phyloP scores from a whole-genome alignment of 805 yeast species.

The Huiozyma naganishii region DNA sequence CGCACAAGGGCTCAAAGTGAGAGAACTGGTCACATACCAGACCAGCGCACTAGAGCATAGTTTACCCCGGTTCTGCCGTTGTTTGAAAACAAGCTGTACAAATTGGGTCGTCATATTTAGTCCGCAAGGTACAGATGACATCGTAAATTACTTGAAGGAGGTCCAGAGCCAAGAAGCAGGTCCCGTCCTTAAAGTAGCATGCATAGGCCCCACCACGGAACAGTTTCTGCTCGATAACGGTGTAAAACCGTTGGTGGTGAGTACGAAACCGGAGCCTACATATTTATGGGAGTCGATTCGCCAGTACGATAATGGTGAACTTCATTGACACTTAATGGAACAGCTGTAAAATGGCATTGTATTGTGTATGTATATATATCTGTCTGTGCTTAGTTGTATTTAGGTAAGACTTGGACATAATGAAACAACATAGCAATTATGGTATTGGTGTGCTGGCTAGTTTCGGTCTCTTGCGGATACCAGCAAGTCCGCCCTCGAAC shows the following conservation, averaged over 20 bases:
- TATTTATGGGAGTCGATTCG: slow-evolving; percentile 36
- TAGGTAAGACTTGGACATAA: background rate
- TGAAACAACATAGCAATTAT: background rate
- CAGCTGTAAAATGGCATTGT: background rate
- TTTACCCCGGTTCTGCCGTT: slow-evolving; percentile 27
- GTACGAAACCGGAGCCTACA: slow-evolving; percentile 61
- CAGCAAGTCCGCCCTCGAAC: slow-evolving; percentile 28
- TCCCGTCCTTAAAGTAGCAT: slow-evolving; percentile 38
- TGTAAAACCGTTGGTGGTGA: slow-evolving; percentile 50
- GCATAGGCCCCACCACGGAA: slow-evolving; percentile 90
- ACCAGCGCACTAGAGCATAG: slow-evolving; percentile 46
- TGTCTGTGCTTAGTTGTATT: background rate
- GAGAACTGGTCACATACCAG: slow-evolving; percentile 58
- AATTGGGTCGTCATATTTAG: slow-evolving; percentile 80
- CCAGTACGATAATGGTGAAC: background rate
- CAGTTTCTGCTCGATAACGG: slow-evolving; percentile 43
- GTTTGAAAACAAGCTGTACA: slow-evolving; percentile 1
- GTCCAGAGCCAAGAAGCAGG: slow-evolving; percentile 10
- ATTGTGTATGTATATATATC: background rate
- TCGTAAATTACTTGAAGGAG: slow-evolving; percentile 38
- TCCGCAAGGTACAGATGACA: slow-evolving; percentile 72
- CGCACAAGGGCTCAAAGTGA: slow-evolving; percentile 11
- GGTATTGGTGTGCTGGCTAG: slow-evolving; percentile 3
- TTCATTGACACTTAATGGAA: background rate
- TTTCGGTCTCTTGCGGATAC: slow-evolving; percentile 13